Percentiles rank a stretch among this genome's conserved stretches.
These are phyloP conservation scores for Platanthera guangdongensis DNA, from an alignment of 106 monocot genomes.

Conservation along the genomic window DNA sequence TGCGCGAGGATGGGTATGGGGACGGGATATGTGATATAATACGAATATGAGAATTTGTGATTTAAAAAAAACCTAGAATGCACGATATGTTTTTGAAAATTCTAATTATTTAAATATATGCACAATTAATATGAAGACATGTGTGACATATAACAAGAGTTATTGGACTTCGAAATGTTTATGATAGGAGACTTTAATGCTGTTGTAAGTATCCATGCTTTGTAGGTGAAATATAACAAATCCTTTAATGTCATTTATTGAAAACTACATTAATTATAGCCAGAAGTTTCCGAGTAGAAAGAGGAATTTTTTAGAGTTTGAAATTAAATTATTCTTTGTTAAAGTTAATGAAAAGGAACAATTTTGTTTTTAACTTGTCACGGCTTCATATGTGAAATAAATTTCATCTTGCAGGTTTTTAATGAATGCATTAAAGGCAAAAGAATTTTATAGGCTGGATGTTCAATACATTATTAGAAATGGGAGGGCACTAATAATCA, in stretches of 20 bases:
- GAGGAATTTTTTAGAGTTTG: not conserved
- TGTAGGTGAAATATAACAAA: not conserved
- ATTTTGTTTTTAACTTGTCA: not conserved
- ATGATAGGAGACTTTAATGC: no score
- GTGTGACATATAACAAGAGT: no score
- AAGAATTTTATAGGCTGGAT: slow-evolving; percentile 89
- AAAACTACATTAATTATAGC: not conserved
- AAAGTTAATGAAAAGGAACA: not conserved
- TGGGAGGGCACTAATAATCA: slow-evolving; percentile 93
- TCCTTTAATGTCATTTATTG: not conserved
- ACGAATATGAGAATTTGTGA: no score
- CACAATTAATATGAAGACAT: no score
- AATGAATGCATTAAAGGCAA: slow-evolving; percentile 97
- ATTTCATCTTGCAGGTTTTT: slow-evolving; percentile 55
- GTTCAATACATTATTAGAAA: slow-evolving; percentile 97
- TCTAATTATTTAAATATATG: no score
- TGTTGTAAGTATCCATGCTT: no score
- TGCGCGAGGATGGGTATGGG: no score
- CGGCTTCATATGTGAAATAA: not conserved
- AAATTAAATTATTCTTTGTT: not conserved
- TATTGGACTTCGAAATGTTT: no score
- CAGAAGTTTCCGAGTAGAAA: not conserved
- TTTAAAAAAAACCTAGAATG: no score
- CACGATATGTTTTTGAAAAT: no score
- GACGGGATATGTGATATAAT: no score